A percentile compares a stretch with the other conserved stretches of the same genome.
phyloP scores from a whole-genome alignment of 441 rosid genomes.

The Daphne laureola region DNA sequence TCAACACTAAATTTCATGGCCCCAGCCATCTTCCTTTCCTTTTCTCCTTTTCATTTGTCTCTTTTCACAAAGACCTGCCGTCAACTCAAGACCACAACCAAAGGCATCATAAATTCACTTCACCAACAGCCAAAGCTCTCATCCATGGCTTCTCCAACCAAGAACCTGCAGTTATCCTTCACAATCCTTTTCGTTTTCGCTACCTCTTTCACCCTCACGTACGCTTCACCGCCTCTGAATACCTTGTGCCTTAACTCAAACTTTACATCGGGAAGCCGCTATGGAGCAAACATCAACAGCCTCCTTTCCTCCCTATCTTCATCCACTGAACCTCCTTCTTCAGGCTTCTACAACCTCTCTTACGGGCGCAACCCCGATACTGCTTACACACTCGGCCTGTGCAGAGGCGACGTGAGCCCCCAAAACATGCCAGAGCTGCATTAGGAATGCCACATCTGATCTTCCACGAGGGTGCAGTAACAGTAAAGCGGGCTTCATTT shows the following conservation, averaged over 20 bases:
- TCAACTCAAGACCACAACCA: too few species aligned
- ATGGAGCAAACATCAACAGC: slow-evolving; percentile 9
- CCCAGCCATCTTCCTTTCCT: too few species aligned
- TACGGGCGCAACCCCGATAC: not conserved
- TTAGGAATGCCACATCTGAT: slow-evolving; percentile 2
- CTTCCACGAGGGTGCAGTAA: not conserved
- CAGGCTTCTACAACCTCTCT: slow-evolving; percentile 14
- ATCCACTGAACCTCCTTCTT: not conserved
- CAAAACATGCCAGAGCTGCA: not conserved
- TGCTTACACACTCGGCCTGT: not conserved
- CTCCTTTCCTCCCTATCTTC: slow-evolving; percentile 9
- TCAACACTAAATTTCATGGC: too few species aligned
- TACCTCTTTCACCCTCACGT: not conserved
- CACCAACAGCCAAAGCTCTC: not conserved
- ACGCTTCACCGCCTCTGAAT: not conserved
- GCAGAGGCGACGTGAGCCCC: slow-evolving; percentile 7
- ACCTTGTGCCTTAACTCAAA: not conserved
- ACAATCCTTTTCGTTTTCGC: not conserved
- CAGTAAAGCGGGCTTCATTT: slow-evolving; percentile 4
- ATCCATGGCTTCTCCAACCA: not conserved
- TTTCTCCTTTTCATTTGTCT: too few species aligned
- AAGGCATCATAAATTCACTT: too few species aligned
- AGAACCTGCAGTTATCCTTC: not conserved
- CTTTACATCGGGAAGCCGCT: slow-evolving; percentile 12
- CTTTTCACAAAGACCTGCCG: too few species aligned